Percentiles rank a stretch among this genome's conserved stretches.
Conservation (phyloP, 345 rosid species). For the Excoecaria agallocha region DNA sequence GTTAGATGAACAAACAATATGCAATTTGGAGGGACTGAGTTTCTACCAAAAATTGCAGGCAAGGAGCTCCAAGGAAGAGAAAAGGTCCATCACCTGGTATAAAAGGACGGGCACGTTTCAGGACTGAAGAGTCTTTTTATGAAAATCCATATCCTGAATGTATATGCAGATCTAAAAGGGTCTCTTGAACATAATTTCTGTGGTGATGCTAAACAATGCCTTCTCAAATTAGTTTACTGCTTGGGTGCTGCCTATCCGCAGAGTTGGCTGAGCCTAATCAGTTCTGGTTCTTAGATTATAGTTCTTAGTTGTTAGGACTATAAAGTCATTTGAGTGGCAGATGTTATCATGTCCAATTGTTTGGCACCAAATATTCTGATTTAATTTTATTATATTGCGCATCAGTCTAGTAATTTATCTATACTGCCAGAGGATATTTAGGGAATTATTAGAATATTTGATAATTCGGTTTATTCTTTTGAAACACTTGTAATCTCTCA, state of each 20-base stretch:
- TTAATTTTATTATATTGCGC: too few relatives aligned
- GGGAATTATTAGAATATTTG: too few relatives aligned
- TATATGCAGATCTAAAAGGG: constrained; percentile 56
- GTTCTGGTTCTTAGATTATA: background rate
- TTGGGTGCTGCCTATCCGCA: background rate
- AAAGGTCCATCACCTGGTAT: constrained; percentile 61
- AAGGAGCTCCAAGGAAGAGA: constrained; percentile 81
- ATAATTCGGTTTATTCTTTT: too few relatives aligned
- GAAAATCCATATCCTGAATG: constrained; percentile 95
- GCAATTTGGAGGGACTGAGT: background rate
- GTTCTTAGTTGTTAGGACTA: background rate
- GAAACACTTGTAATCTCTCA: too few relatives aligned
- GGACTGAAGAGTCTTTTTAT: constrained; percentile 89
- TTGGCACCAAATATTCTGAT: too few relatives aligned
- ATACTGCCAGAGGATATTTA: too few relatives aligned
- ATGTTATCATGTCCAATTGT: too few relatives aligned
- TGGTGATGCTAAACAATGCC: too few relatives aligned
- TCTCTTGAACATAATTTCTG: constrained; percentile 1
- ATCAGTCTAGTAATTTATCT: too few relatives aligned
- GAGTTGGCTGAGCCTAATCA: background rate
- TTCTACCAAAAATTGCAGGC: constrained; percentile 42
- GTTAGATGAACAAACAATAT: too few relatives aligned
- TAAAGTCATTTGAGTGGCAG: too few relatives aligned
- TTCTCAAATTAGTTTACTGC: background rate
- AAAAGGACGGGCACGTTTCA: constrained; percentile 73